These are phyloP conservation scores for Kuraishia piskuri DNA, from an alignment of 805 yeast genomes.

Conservation along the genomic window DNA sequence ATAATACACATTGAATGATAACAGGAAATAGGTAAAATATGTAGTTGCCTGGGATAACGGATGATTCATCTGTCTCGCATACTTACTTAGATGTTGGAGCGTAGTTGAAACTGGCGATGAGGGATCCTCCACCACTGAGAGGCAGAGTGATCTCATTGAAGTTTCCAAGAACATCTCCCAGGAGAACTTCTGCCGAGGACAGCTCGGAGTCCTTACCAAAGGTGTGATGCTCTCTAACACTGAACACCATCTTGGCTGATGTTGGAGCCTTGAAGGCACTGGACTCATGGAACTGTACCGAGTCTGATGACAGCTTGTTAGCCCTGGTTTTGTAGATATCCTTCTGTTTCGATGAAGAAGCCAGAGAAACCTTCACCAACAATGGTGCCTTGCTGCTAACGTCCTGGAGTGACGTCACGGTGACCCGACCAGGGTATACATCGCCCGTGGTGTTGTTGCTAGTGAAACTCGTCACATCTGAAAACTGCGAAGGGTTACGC, in stretches of 20 bases:
- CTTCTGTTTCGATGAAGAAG: conserved; percentile 32
- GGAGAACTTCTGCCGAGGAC: conserved; percentile 46
- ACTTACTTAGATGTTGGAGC: conserved; percentile 3
- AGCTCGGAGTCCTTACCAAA: conserved; percentile 63
- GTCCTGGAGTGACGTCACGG: conserved; percentile 30
- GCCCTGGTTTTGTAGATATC: conserved; percentile 60
- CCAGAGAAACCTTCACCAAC: conserved; percentile 45
- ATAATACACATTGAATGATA: neutral
- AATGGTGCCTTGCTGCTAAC: conserved; percentile 14
- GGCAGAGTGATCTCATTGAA: conserved; percentile 31
- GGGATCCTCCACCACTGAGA: conserved; percentile 26
- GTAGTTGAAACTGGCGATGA: conserved; percentile 33
- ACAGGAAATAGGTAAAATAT: no score
- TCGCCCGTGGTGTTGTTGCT: conserved; percentile 23
- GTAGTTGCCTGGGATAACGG: neutral
- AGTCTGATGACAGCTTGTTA: conserved; percentile 38
- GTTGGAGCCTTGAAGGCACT: conserved; percentile 59
- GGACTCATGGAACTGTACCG: conserved; percentile 53
- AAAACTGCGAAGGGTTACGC: conserved; percentile 9
- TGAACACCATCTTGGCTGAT: conserved; percentile 50
- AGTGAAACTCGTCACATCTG: conserved; percentile 28
- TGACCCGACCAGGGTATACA: conserved; percentile 45
- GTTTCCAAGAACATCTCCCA: conserved; percentile 41
- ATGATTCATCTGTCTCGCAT: neutral
- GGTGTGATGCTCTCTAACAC: conserved; percentile 57